These are phyloP conservation scores for Aspergillus uvarum DNA, from an alignment of 2,329 filamentous ascomycete species.

Conservation along the genomic window DNA sequence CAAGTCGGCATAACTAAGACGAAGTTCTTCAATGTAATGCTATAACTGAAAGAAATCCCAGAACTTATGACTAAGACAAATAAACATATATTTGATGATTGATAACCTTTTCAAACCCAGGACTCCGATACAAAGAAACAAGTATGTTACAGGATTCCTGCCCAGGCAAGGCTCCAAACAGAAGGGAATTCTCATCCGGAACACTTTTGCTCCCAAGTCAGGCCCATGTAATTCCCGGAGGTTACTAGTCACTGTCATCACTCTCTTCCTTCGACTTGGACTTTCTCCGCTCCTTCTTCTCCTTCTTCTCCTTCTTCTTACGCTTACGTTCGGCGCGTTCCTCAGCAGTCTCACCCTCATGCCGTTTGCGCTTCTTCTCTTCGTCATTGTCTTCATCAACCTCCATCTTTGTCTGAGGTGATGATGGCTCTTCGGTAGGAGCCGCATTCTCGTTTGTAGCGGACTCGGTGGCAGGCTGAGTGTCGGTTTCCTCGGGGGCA, in stretches of 20 bases:
- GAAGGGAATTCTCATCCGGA: not conserved
- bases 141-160: slow-evolving; percentile 44
- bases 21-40: slow-evolving; percentile 2
- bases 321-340: slow-evolving; percentile 51
- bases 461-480: slow-evolving; percentile 48
- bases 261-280: slow-evolving; percentile 77
- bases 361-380: slow-evolving; percentile 56
- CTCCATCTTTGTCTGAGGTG: slow-evolving; percentile 42
- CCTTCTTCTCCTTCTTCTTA: slow-evolving; percentile 56
- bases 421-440: slow-evolving; percentile 29
- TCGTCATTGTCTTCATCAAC: slow-evolving; percentile 43
- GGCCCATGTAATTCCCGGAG: slow-evolving; percentile 26
- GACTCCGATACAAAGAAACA: slow-evolving; percentile 37
- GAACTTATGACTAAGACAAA: slow-evolving; percentile 17
- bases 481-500: slow-evolving; percentile 47
- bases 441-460: slow-evolving; percentile 40
- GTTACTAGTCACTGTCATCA: slow-evolving; percentile 45
- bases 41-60: slow-evolving; percentile 5
- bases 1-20: not conserved
- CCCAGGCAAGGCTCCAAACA: slow-evolving; percentile 13
- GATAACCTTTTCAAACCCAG: slow-evolving; percentile 40
- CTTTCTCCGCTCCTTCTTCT: slow-evolving; percentile 70
- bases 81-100: slow-evolving; percentile 26
- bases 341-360: slow-evolving; percentile 55
- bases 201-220: slow-evolving; percentile 11